Percentiles rank a stretch among this genome's conserved stretches.
phyloP scores from a whole-genome alignment of 2,329 filamentous ascomycete genomes.

The Paecilomyces niveus region DNA sequence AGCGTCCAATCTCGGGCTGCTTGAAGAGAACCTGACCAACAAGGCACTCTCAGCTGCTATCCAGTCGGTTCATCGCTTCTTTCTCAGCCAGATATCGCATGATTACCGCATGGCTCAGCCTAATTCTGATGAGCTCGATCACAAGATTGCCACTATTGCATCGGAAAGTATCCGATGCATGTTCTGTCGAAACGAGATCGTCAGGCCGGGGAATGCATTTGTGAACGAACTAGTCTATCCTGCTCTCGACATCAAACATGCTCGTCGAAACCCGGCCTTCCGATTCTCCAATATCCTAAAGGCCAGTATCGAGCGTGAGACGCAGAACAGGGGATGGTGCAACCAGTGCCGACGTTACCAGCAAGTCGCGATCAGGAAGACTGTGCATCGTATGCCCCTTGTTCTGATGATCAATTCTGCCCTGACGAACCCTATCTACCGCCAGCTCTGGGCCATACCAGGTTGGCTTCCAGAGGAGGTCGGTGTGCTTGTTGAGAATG shows the following conservation, averaged over 20 bases:
- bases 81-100: constrained; percentile 70
- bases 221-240: constrained; percentile 86
- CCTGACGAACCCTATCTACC: constrained; percentile 62
- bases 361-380: constrained; percentile 75
- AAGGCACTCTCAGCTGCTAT: constrained; percentile 72
- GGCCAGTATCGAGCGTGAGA: constrained; percentile 81
- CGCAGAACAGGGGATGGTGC: constrained; percentile 88
- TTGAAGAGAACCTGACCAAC: constrained; percentile 74
- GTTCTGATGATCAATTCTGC: constrained; percentile 85
- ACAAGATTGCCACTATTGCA: constrained; percentile 45
- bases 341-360: constrained; percentile 86
- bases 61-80: constrained; percentile 76
- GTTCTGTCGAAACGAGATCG: constrained; percentile 80
- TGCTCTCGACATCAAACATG: constrained; percentile 45
- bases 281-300: constrained; percentile 89
- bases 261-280: constrained; percentile 41
- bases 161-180: constrained; percentile 65
- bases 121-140: constrained; percentile 60
- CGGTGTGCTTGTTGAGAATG: constrained; percentile 80
- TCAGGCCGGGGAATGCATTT: constrained; percentile 68
- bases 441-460: constrained; percentile 73
- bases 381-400: constrained; percentile 70
- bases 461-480: constrained; percentile 93
- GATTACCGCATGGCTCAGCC: constrained; percentile 66
- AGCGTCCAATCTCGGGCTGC: constrained; percentile 66